Conservation (phyloP, 2,329 filamentous ascomycete species). For the Botrytis hyacinthi region DNA sequence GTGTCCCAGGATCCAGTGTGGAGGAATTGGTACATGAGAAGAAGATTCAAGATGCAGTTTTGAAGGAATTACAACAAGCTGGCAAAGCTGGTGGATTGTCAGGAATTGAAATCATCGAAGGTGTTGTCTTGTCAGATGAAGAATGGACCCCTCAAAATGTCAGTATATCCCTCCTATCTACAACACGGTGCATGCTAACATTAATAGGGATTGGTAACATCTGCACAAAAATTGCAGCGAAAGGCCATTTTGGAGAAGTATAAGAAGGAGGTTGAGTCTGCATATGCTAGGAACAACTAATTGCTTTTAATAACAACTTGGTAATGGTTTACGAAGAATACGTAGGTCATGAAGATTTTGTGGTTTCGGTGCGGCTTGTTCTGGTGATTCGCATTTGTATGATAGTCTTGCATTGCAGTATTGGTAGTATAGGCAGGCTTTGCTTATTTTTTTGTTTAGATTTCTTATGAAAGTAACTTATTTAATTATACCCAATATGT, state of each 20-base stretch:
- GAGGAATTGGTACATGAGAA: conserved; percentile 66
- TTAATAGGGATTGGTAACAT: conserved; percentile 60
- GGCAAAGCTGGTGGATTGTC: conserved; percentile 66
- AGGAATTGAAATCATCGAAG: conserved; percentile 71
- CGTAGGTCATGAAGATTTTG: conserved; percentile 5
- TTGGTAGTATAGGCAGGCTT: conserved; percentile 16
- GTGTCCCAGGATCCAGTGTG: conserved; percentile 60
- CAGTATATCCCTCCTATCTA: conserved; percentile 44
- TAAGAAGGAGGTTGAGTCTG: conserved; percentile 55
- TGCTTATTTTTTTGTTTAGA: conserved; percentile 11
- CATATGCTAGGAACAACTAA: conserved; percentile 32
- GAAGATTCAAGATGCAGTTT: conserved; percentile 59
- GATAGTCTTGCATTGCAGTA: conserved; percentile 9
- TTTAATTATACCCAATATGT: neutral
- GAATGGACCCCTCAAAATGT: conserved; percentile 87
- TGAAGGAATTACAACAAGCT: conserved; percentile 66
- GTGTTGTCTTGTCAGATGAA: conserved; percentile 76
- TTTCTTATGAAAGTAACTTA: neutral
- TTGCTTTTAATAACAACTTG: neutral
- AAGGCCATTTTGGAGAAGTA: conserved; percentile 63
- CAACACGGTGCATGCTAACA: conserved; percentile 40
- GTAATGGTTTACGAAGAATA: conserved; percentile 15
- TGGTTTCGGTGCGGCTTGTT: neutral
- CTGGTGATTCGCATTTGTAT: conserved; percentile 20
- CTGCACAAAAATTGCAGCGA: conserved; percentile 71